Base-by-base conservation (phyloP, 208 protist genomes). In the Wallacemonas collosoma region DNA sequence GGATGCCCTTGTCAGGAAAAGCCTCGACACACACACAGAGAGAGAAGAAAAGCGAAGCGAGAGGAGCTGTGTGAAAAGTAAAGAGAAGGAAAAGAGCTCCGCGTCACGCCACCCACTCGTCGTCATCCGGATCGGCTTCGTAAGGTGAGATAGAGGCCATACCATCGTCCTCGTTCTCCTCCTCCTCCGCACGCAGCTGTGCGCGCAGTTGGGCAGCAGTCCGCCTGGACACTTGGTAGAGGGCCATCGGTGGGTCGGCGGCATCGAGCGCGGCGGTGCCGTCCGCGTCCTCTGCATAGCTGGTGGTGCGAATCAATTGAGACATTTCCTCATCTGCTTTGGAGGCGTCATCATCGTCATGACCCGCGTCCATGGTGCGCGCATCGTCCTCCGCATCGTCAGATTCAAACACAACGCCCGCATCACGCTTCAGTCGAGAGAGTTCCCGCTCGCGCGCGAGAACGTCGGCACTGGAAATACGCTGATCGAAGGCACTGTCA, bases 381-480 rank as follows among this genome's bases (percentile, higher is more conserved):
- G 70, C 9, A 15, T 63, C 67, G 26, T 60, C 14, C 75, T 55
- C 62, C 72, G 73, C 60, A 68, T 72, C 11, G 7, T 53, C 50
- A 36, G 50, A 60, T n/a, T 71, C 44, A 73, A 60, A 55, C 60
- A 73, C 48, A 9, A 71, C 36, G 71, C 79, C 41, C n/a, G 79
- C 71, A 68, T 79, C 72, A 17, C 56, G 68, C 54, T 66, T 63
- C 11, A 55, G n/a, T 7, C n/a, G 14, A 41, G 17, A 58, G 68
- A 50, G 47, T 35, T 55, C 71, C n/a, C 60, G 73, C 72, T 48
- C 64, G 72, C n/a, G 76, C 60, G 2, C 5, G 4, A 92, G 60
- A 56, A 83, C 83, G 9, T 88, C 82, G 48, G 76, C 82, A 45
- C 84, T 92, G 63, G 65, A 67, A 67, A 93, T 89, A 53, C 91